Conservation (phyloP, 495 filamentous ascomycete species). For the Penicillium verhagenii region DNA sequence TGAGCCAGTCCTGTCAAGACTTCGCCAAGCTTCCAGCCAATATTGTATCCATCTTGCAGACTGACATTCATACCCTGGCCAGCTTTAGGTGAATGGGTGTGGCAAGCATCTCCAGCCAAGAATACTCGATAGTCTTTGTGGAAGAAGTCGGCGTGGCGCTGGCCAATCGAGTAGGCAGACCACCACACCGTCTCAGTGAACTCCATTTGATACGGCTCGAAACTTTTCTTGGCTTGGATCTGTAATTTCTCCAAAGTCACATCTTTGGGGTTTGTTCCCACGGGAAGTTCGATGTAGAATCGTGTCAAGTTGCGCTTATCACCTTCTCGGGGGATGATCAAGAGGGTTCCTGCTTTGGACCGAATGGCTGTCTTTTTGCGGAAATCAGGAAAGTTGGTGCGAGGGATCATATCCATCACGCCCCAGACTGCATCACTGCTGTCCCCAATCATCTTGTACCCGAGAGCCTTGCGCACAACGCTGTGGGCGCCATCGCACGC, state of each 20-base stretch:
- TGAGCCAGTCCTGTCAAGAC: conserved; percentile 58
- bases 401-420: conserved; percentile 77
- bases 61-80: conserved; percentile 55
- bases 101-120: conserved; percentile 59
- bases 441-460: conserved; percentile 72
- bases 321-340: conserved; percentile 73
- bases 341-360: conserved; percentile 56
- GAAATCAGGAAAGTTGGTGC: conserved; percentile 82
- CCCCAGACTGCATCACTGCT: conserved; percentile 74
- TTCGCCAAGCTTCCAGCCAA: conserved; percentile 76
- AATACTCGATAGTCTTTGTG: conserved; percentile 53
- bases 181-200: conserved; percentile 55
- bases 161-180: conserved; percentile 59
- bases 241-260: conserved; percentile 55
- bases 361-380: conserved; percentile 65
- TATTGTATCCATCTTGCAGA: conserved; percentile 59
- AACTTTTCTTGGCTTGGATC: conserved; percentile 54
- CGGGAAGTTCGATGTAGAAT: conserved; percentile 68
- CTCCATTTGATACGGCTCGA: conserved; percentile 56
- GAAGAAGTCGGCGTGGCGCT: conserved; percentile 57
- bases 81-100: conserved; percentile 62
- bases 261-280: conserved; percentile 44
- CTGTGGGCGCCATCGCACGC: conserved; percentile 81
- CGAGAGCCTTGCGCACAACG: conserved; percentile 62
- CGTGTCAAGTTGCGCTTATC: conserved; percentile 60